A percentile compares a stretch with the other conserved stretches of the same genome.
Conservation (phyloP, 2,329 filamentous ascomycete species). For the Ophiosphaerella korrae region DNA sequence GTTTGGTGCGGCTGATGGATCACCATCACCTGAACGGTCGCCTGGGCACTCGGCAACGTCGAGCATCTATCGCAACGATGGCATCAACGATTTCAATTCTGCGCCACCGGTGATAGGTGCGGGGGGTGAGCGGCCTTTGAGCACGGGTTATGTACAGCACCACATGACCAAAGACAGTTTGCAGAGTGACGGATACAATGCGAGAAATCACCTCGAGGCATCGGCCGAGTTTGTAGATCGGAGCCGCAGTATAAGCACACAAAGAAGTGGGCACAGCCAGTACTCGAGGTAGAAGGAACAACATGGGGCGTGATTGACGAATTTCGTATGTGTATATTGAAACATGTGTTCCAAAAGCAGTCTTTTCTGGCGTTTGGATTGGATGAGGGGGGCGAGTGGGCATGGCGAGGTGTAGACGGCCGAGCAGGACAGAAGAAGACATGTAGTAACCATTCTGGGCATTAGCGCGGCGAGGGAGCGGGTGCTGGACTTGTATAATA, state of each 20-base stretch:
- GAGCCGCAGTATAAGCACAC: constrained; percentile 41
- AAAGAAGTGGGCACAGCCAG: constrained; percentile 29
- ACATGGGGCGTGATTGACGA: constrained; percentile 19
- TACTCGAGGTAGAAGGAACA: constrained; percentile 5
- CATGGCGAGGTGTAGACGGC: constrained; percentile 11
- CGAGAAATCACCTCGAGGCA: constrained; percentile 40
- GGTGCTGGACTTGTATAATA: neutral
- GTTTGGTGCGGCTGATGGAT: constrained; percentile 44
- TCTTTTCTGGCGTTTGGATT: constrained; percentile 10
- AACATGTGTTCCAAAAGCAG: constrained; percentile 18
- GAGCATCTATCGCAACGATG: constrained; percentile 37
- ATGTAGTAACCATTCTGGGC: neutral
- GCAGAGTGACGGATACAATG: constrained; percentile 37
- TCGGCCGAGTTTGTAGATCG: constrained; percentile 46
- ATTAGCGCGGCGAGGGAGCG: neutral
- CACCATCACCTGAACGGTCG: constrained; percentile 43
- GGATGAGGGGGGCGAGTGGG: neutral
- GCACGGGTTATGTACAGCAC: constrained; percentile 47
- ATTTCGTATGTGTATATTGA: constrained; percentile 30
- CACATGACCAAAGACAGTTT: constrained; percentile 47
- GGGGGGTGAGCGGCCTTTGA: constrained; percentile 35
- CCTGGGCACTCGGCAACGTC: constrained; percentile 43
- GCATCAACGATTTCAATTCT: constrained; percentile 21
- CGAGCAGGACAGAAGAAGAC: neutral
- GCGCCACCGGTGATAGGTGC: constrained; percentile 25